A percentile compares a stretch with the other conserved stretches of the same genome.
Conservation (phyloP, 768 basidiomycete species). For the Paxillus ammoniavirescens region DNA sequence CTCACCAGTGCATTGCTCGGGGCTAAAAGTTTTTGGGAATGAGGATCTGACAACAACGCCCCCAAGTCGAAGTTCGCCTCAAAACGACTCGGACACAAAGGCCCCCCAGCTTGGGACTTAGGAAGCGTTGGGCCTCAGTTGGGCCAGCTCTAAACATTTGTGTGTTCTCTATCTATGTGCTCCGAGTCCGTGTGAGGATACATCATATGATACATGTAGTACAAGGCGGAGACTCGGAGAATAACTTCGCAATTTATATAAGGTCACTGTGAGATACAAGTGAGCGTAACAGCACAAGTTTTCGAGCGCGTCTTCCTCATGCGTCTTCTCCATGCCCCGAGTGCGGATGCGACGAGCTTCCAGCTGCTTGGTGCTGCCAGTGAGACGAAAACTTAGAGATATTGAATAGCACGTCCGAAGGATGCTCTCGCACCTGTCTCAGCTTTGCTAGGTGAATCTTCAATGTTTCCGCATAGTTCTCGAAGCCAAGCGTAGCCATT, state of each 20-base stretch:
- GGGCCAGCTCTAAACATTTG: slow-evolving; percentile 6
- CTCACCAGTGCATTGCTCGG: too few relatives aligned
- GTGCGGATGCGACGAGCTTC: slow-evolving; percentile 26
- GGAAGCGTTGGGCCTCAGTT: too few relatives aligned
- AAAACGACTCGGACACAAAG: too few relatives aligned
- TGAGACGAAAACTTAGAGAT: not conserved
- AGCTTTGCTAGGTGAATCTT: slow-evolving; percentile 92
- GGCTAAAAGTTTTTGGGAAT: too few relatives aligned
- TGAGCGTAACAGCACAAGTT: not conserved
- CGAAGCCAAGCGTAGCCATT: slow-evolving; percentile 91
- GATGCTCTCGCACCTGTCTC: slow-evolving; percentile 55
- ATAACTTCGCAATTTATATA: slow-evolving; percentile 8
- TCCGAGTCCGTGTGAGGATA: not conserved
- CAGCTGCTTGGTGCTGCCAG: slow-evolving; percentile 25
- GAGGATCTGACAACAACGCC: too few relatives aligned
- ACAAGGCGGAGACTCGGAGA: slow-evolving; percentile 13
- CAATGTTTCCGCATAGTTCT: slow-evolving; percentile 89
- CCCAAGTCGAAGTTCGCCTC: too few relatives aligned
- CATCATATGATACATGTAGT: slow-evolving; percentile 2
- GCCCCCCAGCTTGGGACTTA: too few relatives aligned
- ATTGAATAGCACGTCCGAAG: not conserved
- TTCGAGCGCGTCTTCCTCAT: not conserved
- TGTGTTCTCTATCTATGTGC: not conserved
- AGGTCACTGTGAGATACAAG: slow-evolving; percentile 7
- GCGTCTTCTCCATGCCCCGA: slow-evolving; percentile 21